Conservation (phyloP, 345 rosid genomes). For the thale cress (Arabidopsis thaliana) region DNA sequence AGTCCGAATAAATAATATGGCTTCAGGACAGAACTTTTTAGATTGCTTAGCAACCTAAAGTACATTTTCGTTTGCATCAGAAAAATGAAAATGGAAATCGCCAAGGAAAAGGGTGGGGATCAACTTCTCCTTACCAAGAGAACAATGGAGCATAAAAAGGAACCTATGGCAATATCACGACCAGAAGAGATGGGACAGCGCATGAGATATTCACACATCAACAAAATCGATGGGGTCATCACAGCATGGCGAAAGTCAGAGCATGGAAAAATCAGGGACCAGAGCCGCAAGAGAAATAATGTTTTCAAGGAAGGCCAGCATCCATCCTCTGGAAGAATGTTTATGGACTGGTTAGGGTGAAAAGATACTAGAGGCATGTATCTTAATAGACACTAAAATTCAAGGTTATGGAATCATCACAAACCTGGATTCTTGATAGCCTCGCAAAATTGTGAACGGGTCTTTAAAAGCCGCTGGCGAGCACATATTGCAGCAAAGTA, state of each 20-base stretch:
- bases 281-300: slow-evolving; percentile 77
- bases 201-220: slow-evolving; percentile 96
- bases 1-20: slow-evolving; percentile 66
- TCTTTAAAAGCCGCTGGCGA: slow-evolving; percentile 71
- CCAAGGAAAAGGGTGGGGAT: slow-evolving; percentile 9
- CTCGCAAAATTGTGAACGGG: slow-evolving; percentile 71
- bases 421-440: slow-evolving; percentile 76
- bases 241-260: slow-evolving; percentile 95
- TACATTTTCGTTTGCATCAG: slow-evolving; percentile 6
- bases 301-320: slow-evolving; percentile 96
- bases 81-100: neutral
- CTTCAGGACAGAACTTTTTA: slow-evolving; percentile 86
- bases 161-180: slow-evolving; percentile 83
- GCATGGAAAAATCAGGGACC: slow-evolving; percentile 95
- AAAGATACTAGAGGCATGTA: slow-evolving; percentile 13
- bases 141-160: slow-evolving; percentile 86
- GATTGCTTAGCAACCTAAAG: slow-evolving; percentile 74
- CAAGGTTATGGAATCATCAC: slow-evolving; percentile 29
- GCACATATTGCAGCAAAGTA: slow-evolving; percentile 98
- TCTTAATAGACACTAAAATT: slow-evolving; percentile 6
- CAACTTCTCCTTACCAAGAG: slow-evolving; percentile 59
- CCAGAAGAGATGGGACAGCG: slow-evolving; percentile 82
- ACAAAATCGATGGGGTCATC: slow-evolving; percentile 80
- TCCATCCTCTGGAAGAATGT: slow-evolving; percentile 60
- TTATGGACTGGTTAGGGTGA: slow-evolving; percentile 18